Conservation (phyloP, 352 stramenopile genomes). For the Globisporangium ultimum region DNA sequence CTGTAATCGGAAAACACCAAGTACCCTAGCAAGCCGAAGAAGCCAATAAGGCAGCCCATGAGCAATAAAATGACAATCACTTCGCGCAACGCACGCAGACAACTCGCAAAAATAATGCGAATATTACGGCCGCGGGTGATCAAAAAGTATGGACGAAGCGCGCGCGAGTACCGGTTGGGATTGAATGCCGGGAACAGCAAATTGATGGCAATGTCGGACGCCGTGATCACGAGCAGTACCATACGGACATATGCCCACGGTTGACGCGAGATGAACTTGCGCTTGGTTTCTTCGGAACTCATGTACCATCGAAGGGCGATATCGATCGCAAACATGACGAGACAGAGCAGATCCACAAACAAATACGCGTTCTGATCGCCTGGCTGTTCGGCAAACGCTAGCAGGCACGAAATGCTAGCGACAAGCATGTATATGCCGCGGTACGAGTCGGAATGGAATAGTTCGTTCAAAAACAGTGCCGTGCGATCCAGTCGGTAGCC, state of each 20-base stretch:
- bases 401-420: conserved; percentile 51
- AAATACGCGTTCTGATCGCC: conserved; percentile 55
- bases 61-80: conserved; percentile 69
- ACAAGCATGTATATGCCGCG: conserved; percentile 66
- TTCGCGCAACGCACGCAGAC: conserved; percentile 65
- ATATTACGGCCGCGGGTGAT: conserved; percentile 77
- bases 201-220: conserved; percentile 50
- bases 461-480: conserved; percentile 59
- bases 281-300: conserved; percentile 77
- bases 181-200: conserved; percentile 44
- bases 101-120: conserved; percentile 83
- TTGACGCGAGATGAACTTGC: conserved; percentile 70
- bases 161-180: conserved; percentile 62
- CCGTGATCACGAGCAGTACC: conserved; percentile 49
- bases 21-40: conserved; percentile 77
- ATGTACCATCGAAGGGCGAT: conserved; percentile 78
- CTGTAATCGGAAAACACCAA: conserved; percentile 75
- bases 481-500: conserved; percentile 70
- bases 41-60: conserved; percentile 71
- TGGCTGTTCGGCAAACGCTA: conserved; percentile 67
- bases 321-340: conserved; percentile 60
- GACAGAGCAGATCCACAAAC: conserved; percentile 59
- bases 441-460: conserved; percentile 78
- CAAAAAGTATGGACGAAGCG: conserved; percentile 75
- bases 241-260: conserved; percentile 72